Base-by-base conservation (phyloP, 1,284 basidiomycete species). In the Sporisorium reilianum region DNA sequence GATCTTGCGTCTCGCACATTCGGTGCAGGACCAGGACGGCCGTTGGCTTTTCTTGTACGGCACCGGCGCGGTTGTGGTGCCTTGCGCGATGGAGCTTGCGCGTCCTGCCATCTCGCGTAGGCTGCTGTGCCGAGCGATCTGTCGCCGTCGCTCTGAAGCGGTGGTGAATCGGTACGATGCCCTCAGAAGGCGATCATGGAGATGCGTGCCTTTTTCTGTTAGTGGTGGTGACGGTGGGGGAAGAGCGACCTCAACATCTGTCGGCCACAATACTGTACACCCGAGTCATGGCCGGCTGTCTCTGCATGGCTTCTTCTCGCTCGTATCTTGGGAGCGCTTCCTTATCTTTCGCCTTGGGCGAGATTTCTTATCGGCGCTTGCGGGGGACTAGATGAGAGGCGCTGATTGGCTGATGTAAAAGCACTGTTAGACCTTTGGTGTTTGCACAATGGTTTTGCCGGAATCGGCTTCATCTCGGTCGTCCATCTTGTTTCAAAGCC, bases 11-110 rank as follows among this genome's bases (percentile, higher is more conserved):
- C 76, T 38, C 5, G 73, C 68, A 34, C 78, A 80, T 55, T 80
- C 79, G 25, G 77, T 76, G 50, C 79, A 80, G 10, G 73, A 75
- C 75, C 75, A 77, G 12, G 67, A 74, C 0, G 75, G 75, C 5
- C 75, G 62, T 22, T 74, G 71, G 32, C 71, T 74, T 16, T 65
- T 34, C 61, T 74, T 74, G 63, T 65, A 74, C 2, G 71, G 71
- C 0, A 74, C 14, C 5, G 58, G 51, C 8, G 32, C 52, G 7
- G 55, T 48, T 42, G 60, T 63, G 9, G 42, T 14, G 3, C 56
- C 67, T 10, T 59, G 61, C 3, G 34, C 44, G 34, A 41, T 26
- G 2, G 49, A 38, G 22, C 46, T 56, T 16, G 51, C 52, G 3
- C 53, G 28, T 3, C 30, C 51, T 25, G 44, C 41, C 67, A 64